Evolutionary conservation across 331 rosid species (phyloP), one percentile per base, ranked within the genome.

Genomic region (Stylosanthes scabra): DNA sequence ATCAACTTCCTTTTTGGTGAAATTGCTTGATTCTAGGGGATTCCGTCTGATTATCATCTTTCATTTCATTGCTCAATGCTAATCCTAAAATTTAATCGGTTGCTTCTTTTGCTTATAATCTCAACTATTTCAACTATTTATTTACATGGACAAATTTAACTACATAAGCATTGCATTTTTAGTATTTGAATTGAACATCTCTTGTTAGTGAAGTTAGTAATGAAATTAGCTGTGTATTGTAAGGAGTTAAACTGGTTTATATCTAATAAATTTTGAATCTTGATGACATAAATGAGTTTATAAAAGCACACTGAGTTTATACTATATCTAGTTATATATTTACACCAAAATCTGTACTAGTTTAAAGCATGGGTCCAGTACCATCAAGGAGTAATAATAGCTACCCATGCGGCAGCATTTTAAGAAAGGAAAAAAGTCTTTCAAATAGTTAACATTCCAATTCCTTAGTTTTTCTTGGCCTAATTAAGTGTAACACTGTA

Each of bases 11-110:
- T 29, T 65, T 28, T 52, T 9, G 0, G 46, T 11, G 16, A 27
- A 47, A 49, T 50, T 50, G 60, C 63, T 64, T 52, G 28, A 61
- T 56, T 70, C 66, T 70, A 59, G 68, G 52, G 28, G 20, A 50
- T 52, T 14, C 11, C 70, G 11, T 69, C 14, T 73, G 8, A 41
- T 40, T 72, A 34, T 51, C 1, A 51, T 51, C 8, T n/a, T n/a
- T 51, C 27, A 20, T 51, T 51, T 51, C 27, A 31, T 51, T 51
- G 27, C 8, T 16, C 15, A 0, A 9, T 42, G 31, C 66, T 5
- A 27, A 63, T 63, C 27, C 16, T n/a, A 51, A 51, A n/a, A 51
- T 5, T 14, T 14, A 51, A 15, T 51, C 14, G 2, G 9, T 25
- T 51, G 6, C 57, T 51, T 51, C 15, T 49, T 12, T 11, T 49